phyloP scores from a whole-genome alignment of 352 stramenopile genomes.

The Phytophthora meadii region DNA sequence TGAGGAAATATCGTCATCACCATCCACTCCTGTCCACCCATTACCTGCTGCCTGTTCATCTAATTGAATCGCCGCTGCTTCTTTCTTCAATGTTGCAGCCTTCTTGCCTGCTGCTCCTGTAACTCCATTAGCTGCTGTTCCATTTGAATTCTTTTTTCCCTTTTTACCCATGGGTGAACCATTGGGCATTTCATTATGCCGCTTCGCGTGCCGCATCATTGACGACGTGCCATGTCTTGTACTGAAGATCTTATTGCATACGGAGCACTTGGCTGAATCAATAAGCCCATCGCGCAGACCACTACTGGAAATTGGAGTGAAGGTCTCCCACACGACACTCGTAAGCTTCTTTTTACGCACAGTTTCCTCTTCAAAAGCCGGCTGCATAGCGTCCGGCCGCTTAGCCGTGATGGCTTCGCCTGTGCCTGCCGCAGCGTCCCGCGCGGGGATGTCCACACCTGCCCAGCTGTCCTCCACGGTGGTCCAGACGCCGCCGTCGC shows the following conservation, averaged over 20 bases:
- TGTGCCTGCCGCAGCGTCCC: constrained; percentile 34
- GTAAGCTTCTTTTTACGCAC: constrained; percentile 86
- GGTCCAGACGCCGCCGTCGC: constrained; percentile 19
- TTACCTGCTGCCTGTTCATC: constrained; percentile 74
- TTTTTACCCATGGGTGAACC: constrained; percentile 56
- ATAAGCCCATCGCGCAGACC: constrained; percentile 71
- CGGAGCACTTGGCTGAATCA: constrained; percentile 76
- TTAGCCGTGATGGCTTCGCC: constrained; percentile 58
- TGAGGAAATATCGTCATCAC: constrained; percentile 7
- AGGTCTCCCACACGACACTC: constrained; percentile 85
- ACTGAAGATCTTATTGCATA: constrained; percentile 82
- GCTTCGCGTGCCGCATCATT: constrained; percentile 87
- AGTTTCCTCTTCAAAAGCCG: constrained; percentile 61
- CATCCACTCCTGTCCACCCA: constrained; percentile 10
- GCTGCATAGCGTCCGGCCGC: constrained; percentile 53
- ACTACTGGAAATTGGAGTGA: constrained; percentile 73
- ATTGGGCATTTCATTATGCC: constrained; percentile 75
- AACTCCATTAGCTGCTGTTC: constrained; percentile 23
- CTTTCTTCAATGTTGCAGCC: constrained; percentile 50
- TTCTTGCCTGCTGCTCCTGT: constrained; percentile 50
- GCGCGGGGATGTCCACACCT: constrained; percentile 15
- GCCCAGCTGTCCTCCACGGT: constrained; percentile 37
- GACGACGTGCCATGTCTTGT: constrained; percentile 82
- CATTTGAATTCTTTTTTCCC: constrained; percentile 53
- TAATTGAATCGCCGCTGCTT: constrained; percentile 44